Conservation (phyloP, 441 rosid species). For the Raphanus hybrid region DNA sequence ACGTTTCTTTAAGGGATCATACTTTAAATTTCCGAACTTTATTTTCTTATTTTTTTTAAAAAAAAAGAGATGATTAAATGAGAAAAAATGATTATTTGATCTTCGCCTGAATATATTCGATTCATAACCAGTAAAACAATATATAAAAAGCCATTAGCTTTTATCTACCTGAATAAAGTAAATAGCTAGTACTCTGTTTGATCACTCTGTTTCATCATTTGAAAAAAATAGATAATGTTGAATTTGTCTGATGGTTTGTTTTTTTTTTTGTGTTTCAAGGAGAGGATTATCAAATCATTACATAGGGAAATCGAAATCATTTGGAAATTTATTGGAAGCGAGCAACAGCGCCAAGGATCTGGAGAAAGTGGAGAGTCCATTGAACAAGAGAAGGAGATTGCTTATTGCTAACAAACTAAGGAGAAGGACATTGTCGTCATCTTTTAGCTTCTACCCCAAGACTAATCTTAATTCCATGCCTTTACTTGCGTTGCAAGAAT, state of each 20-base stretch:
- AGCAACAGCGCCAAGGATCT: slow-evolving; percentile 52
- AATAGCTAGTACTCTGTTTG: neutral
- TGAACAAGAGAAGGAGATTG: slow-evolving; percentile 69
- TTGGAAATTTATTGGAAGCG: slow-evolving; percentile 60
- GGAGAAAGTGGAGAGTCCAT: slow-evolving; percentile 73
- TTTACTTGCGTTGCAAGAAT: slow-evolving; percentile 53
- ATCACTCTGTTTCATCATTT: neutral
- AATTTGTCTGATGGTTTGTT: neutral
- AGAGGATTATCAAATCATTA: slow-evolving; percentile 77
- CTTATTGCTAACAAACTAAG: slow-evolving; percentile 50
- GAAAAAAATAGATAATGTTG: too few species aligned
- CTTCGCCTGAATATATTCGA: neutral
- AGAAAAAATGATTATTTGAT: neutral
- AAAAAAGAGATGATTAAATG: neutral
- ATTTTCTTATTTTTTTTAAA: too few species aligned
- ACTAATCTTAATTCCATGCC: slow-evolving; percentile 69
- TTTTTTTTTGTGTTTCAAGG: slow-evolving; percentile 19
- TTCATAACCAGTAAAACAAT: too few species aligned
- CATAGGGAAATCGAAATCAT: slow-evolving; percentile 79
- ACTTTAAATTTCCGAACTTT: neutral
- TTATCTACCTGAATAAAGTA: too few species aligned
- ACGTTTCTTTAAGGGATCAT: too few species aligned
- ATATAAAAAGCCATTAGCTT: too few species aligned
- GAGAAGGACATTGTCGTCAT: slow-evolving; percentile 38
- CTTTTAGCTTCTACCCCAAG: slow-evolving; percentile 48